Conservation (phyloP, 1,284 basidiomycete genomes). For the Phylloboletellus chloephorus region DNA sequence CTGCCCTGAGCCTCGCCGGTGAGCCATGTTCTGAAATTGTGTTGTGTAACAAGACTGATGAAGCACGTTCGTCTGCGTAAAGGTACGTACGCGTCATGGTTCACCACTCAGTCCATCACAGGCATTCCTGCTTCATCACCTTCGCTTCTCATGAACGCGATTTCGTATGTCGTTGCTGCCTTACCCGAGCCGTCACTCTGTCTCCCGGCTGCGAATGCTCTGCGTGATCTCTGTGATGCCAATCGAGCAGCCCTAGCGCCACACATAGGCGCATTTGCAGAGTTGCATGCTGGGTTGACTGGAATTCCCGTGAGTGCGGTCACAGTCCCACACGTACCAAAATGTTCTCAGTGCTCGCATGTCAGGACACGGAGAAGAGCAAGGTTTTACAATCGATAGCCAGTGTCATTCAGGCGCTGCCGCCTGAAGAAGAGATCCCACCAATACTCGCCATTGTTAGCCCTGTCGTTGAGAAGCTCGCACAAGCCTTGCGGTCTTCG, state of each 20-base stretch:
- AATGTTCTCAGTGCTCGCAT: conserved; percentile 1
- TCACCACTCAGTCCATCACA: conserved; percentile 50
- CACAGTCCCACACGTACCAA: background rate
- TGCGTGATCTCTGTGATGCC: conserved; percentile 82
- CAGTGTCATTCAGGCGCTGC: conserved; percentile 84
- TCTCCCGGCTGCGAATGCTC: conserved; percentile 69
- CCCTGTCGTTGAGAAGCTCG: conserved; percentile 69
- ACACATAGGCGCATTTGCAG: conserved; percentile 79
- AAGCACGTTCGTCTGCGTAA: background rate
- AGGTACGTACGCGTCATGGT: conserved; percentile 87
- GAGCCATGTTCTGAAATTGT: conserved; percentile 14
- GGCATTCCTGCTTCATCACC: conserved; percentile 30
- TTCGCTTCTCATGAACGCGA: conserved; percentile 34
- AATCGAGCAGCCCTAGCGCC: conserved; percentile 75
- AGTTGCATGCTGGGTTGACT: conserved; percentile 70
- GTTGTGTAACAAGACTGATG: background rate
- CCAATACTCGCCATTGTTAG: conserved; percentile 76
- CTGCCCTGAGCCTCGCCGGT: conserved; percentile 71
- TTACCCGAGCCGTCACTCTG: conserved; percentile 62
- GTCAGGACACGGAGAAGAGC: conserved; percentile 76
- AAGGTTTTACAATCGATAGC: conserved; percentile 88
- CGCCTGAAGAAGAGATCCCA: conserved; percentile 67
- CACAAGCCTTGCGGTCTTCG: conserved; percentile 52
- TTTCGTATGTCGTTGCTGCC: conserved; percentile 67
- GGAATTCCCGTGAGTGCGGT: conserved; percentile 59